Evolutionary conservation across 2,329 filamentous ascomycete species (phyloP).

Genomic region (Dactylellina sp.): DNA sequence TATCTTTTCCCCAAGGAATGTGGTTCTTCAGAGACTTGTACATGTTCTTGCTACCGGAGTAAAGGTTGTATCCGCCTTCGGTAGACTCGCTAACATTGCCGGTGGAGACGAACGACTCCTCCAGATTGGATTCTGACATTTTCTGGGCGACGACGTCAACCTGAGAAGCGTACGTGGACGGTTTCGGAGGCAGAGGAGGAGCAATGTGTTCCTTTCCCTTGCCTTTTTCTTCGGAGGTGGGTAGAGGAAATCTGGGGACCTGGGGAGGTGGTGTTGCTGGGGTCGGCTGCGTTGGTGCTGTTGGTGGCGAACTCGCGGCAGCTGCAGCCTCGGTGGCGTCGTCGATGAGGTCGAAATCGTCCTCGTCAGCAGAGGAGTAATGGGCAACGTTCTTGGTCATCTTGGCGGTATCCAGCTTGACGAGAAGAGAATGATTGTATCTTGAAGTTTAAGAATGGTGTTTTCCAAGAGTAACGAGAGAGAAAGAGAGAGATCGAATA

Average conservation of each 20-base stretch:
- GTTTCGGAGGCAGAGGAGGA: conserved; percentile 45
- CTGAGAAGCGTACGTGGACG: conserved; percentile 36
- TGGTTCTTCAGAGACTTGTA: conserved; percentile 42
- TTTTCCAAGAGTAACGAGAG: conserved; percentile 1
- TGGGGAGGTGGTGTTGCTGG: conserved; percentile 5
- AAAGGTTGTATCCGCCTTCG: conserved; percentile 27
- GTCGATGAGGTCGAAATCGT: conserved; percentile 52
- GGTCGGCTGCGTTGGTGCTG: conserved; percentile 41
- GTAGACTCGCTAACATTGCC: conserved; percentile 31
- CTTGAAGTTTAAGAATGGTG: too few species aligned
- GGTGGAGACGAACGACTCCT: conserved; percentile 43
- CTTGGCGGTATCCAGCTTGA: conserved; percentile 10
- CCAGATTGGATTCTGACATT: conserved; percentile 28
- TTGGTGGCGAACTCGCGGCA: conserved; percentile 34
- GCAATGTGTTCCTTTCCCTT: conserved; percentile 3
- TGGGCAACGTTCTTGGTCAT: conserved; percentile 45
- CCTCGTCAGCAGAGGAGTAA: conserved; percentile 40
- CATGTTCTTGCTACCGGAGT: conserved; percentile 23
- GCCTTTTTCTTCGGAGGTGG: background rate
- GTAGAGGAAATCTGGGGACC: background rate
- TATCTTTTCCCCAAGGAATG: conserved; percentile 45
- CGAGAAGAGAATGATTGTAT: conserved; percentile 12
- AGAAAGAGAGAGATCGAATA: conserved; percentile 2
- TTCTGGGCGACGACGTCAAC: conserved; percentile 28
- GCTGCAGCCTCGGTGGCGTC: conserved; percentile 32